Evolutionary conservation across 495 filamentous ascomycete genomes (phyloP).

Genomic region (Lophium mytilinum): DNA sequence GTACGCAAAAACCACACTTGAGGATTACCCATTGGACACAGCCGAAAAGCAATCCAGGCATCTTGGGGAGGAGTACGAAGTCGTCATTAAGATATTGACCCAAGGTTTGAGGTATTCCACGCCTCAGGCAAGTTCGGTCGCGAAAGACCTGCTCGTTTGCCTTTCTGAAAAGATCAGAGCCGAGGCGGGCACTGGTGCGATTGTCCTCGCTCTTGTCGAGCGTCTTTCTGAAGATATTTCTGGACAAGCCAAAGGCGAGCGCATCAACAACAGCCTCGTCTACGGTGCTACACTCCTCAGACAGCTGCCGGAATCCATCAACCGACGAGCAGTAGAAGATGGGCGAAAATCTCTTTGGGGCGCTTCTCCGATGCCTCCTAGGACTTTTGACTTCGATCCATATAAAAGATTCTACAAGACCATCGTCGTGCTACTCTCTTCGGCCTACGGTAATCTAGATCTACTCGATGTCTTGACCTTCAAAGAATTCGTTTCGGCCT

Average conservation of each 20-base stretch:
- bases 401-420: constrained; percentile 51
- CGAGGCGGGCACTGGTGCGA: constrained; percentile 58
- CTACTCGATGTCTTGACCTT: constrained; percentile 1
- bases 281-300: constrained; percentile 27
- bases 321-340: constrained; percentile 48
- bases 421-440: constrained; percentile 3
- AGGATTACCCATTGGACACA: constrained; percentile 3
- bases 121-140: not conserved
- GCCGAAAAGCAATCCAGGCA: constrained; percentile 12
- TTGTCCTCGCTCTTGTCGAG: constrained; percentile 57
- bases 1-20: constrained; percentile 5
- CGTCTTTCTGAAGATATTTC: constrained; percentile 53
- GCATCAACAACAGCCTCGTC: constrained; percentile 10
- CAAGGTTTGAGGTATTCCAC: constrained; percentile 5
- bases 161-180: constrained; percentile 50
- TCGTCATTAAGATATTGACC: constrained; percentile 17
- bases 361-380: constrained; percentile 32
- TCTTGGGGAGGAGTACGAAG: constrained; percentile 21
- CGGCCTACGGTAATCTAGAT: constrained; percentile 32
- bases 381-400: constrained; percentile 45
- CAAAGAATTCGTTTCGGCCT: constrained; percentile 28
- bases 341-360: constrained; percentile 55
- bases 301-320: constrained; percentile 20
- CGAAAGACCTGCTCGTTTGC: constrained; percentile 43
- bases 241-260: constrained; percentile 8